phyloP scores from a whole-genome alignment of 2,329 filamentous ascomycete genomes.

The Colletotrichum sp. region DNA sequence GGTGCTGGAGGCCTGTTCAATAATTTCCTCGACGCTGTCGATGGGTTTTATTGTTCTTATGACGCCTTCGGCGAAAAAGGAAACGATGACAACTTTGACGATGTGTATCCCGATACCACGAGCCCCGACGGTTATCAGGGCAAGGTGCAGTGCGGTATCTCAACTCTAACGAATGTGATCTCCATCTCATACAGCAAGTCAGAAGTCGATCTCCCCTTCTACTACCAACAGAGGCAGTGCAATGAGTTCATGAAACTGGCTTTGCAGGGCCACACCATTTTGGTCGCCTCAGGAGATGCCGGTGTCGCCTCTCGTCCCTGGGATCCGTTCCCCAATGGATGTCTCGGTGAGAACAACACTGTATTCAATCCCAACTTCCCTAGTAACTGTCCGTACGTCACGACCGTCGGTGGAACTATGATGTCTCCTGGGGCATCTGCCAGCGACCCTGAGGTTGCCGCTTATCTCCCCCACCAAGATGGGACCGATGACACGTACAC shows the following conservation, averaged over 20 bases:
- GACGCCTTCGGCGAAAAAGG: background rate
- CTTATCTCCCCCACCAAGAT: background rate
- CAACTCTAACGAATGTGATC: background rate
- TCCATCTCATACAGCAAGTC: background rate
- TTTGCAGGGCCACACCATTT: background rate
- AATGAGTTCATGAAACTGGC: background rate
- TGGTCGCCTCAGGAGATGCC: background rate
- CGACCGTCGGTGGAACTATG: background rate
- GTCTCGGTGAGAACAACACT: background rate
- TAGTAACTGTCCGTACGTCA: background rate
- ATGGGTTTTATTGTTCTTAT: background rate
- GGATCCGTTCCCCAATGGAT: background rate
- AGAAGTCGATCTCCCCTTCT: background rate
- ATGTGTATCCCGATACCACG: background rate
- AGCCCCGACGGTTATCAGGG: background rate
- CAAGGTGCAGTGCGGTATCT: background rate
- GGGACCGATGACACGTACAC: background rate
- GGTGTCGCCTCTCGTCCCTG: background rate
- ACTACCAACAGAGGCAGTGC: background rate
- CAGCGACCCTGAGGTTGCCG: background rate
- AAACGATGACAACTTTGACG: background rate
- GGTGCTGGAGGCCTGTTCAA: background rate
- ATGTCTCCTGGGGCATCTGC: background rate
- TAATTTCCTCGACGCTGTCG: background rate
- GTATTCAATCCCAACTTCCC: background rate